These are phyloP conservation scores for Phanerochaete carnosa DNA, from an alignment of 768 basidiomycete genomes.

Conservation along the genomic window DNA sequence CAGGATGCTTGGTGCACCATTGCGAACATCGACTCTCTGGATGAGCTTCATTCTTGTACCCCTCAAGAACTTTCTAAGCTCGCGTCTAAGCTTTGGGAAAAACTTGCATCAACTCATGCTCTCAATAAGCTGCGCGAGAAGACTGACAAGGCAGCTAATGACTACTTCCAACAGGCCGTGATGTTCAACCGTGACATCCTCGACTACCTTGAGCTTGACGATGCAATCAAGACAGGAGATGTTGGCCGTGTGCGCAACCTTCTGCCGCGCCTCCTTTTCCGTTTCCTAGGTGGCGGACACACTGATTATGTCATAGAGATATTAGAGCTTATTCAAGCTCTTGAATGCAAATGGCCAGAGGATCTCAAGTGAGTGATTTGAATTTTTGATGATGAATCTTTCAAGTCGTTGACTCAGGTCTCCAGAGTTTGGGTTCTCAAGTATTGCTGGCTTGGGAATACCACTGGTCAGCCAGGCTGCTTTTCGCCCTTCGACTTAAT, in stretches of 20 bases:
- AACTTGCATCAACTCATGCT: conserved; percentile 30
- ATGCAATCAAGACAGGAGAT: conserved; percentile 34
- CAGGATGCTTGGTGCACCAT: conserved; percentile 30
- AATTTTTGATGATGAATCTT: neutral
- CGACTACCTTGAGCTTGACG: conserved; percentile 31
- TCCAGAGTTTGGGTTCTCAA: neutral
- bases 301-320: conserved; percentile 26
- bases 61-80: conserved; percentile 27
- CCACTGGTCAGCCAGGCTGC: neutral
- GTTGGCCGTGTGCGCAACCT: conserved; percentile 22
- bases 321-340: conserved; percentile 25
- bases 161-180: conserved; percentile 24
- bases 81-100: conserved; percentile 24
- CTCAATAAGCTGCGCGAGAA: conserved; percentile 17
- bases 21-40: conserved; percentile 19
- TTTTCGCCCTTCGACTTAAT: conserved; percentile 1
- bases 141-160: conserved; percentile 21
- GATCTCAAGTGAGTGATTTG: conserved; percentile 13
- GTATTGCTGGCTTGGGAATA: conserved; percentile 14
- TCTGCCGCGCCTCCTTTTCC: conserved; percentile 23
- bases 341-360: conserved; percentile 26
- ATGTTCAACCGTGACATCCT: conserved; percentile 33
- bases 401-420: neutral
- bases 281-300: conserved; percentile 24
- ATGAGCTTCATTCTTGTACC: conserved; percentile 22